Evolutionary conservation across 768 basidiomycete genomes (phyloP).

Genomic region (Tulasnella sp.): DNA sequence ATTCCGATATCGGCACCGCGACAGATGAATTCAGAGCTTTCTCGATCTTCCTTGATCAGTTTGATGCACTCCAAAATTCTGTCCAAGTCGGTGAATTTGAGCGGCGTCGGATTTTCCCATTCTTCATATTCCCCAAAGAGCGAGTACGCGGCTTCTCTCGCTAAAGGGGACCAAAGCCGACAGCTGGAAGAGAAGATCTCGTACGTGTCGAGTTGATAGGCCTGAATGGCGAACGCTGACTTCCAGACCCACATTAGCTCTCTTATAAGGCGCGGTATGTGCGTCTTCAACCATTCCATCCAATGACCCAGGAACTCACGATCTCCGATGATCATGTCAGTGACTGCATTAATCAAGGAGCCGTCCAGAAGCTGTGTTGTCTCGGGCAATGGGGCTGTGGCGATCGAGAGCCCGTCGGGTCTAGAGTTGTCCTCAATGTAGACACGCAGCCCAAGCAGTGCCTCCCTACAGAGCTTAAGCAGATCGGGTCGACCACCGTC

Average conservation of each 20-base stretch:
- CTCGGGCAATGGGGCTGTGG: not conserved
- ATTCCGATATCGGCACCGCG: not conserved
- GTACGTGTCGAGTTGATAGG: not conserved
- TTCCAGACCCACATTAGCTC: not conserved
- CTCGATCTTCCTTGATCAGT: not conserved
- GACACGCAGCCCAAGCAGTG: not conserved
- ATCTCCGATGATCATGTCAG: not conserved
- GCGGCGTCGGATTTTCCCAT: not conserved
- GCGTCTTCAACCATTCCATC: not conserved
- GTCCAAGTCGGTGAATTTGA: not conserved
- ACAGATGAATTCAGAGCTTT: not conserved
- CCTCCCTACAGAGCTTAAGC: not conserved
- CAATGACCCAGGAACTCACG: too few relatives aligned
- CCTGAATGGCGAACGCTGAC: not conserved
- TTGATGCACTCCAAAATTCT: not conserved
- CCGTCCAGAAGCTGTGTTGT: not conserved
- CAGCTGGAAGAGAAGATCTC: not conserved
- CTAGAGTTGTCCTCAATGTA: not conserved
- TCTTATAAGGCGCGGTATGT: not conserved
- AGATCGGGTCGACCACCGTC: not conserved
- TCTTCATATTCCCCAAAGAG: not conserved
- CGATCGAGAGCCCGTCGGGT: not conserved
- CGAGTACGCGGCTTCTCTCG: not conserved
- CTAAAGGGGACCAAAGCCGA: not conserved
- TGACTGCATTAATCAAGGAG: not conserved